These are phyloP conservation scores for Leucocoprinus birnbaumii DNA, from an alignment of 768 basidiomycete species.

Conservation along the genomic window DNA sequence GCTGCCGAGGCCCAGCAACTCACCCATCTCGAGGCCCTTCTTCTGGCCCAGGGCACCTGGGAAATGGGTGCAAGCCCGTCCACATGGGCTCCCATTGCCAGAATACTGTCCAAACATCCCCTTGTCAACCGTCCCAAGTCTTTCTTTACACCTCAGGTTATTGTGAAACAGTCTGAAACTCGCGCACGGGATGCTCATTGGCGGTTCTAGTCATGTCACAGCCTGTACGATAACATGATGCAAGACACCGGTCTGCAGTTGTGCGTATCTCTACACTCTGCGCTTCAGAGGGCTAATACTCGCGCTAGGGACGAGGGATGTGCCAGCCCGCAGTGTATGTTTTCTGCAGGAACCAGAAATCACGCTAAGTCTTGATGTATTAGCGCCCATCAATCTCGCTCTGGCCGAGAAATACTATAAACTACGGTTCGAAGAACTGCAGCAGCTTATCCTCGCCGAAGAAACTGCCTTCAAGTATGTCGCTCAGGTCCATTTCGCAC, in stretches of 20 bases:
- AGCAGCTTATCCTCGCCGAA: constrained; percentile 65
- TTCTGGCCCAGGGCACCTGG: constrained; percentile 85
- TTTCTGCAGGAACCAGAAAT: neutral
- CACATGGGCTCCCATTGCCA: constrained; percentile 66
- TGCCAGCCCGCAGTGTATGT: constrained; percentile 50
- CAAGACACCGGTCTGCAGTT: constrained; percentile 61
- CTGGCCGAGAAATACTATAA: constrained; percentile 78
- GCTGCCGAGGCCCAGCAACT: constrained; percentile 20
- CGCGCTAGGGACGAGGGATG: constrained; percentile 47
- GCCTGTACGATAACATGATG: constrained; percentile 67
- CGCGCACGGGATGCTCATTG: no score
- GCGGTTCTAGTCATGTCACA: constrained; percentile 55
- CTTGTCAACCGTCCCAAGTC: constrained; percentile 58
- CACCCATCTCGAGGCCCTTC: constrained; percentile 59
- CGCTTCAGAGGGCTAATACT: neutral
- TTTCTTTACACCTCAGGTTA: constrained; percentile 69
- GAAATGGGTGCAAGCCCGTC: constrained; percentile 60
- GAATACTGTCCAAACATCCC: constrained; percentile 68
- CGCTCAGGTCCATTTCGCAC: neutral
- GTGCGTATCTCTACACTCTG: constrained; percentile 35
- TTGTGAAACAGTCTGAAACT: no score
- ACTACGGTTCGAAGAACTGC: constrained; percentile 67
- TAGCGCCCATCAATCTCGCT: constrained; percentile 62
- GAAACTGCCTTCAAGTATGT: constrained; percentile 78
- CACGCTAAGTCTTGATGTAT: constrained; percentile 10